A percentile compares a stretch with the other conserved stretches of the same genome.
phyloP scores from a whole-genome alignment of 495 filamentous ascomycete genomes.

The Platismatia glauca region DNA sequence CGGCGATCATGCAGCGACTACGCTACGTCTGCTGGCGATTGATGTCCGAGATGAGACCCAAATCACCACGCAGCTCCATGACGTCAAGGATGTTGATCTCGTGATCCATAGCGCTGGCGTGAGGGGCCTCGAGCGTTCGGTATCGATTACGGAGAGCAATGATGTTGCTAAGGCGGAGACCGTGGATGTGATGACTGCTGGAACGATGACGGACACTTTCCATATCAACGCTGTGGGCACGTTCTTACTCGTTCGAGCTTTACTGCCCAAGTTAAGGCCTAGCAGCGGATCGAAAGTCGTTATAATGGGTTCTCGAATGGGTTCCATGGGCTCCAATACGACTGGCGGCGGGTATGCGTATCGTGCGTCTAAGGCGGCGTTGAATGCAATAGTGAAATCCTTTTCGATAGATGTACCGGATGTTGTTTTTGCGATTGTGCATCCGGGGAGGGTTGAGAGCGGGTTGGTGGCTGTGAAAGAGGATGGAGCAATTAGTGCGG shows the following conservation, averaged over 20 bases:
- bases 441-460: conserved; percentile 35
- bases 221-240: conserved; percentile 3
- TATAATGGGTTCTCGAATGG: conserved; percentile 30
- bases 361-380: conserved; percentile 30
- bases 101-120: conserved; percentile 11
- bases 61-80: background rate
- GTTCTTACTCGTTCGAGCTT: conserved; percentile 5
- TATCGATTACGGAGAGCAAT: background rate
- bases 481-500: conserved; percentile 32
- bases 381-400: conserved; percentile 28
- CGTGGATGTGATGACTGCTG: background rate
- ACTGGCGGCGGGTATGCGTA: conserved; percentile 30
- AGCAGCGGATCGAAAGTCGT: conserved; percentile 25
- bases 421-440: conserved; percentile 23
- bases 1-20: background rate
- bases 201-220: conserved; percentile 1
- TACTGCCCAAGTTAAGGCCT: conserved; percentile 2
- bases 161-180: conserved; percentile 12
- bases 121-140: background rate
- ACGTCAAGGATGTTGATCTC: background rate
- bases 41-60: background rate
- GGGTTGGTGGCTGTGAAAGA: conserved; percentile 32
- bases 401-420: conserved; percentile 30
- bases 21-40: background rate
- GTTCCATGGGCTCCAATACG: conserved; percentile 24